A percentile compares a stretch with the other conserved stretches of the same genome.
Conservation (phyloP, 345 rosid genomes). For the Camelina laxa region DNA sequence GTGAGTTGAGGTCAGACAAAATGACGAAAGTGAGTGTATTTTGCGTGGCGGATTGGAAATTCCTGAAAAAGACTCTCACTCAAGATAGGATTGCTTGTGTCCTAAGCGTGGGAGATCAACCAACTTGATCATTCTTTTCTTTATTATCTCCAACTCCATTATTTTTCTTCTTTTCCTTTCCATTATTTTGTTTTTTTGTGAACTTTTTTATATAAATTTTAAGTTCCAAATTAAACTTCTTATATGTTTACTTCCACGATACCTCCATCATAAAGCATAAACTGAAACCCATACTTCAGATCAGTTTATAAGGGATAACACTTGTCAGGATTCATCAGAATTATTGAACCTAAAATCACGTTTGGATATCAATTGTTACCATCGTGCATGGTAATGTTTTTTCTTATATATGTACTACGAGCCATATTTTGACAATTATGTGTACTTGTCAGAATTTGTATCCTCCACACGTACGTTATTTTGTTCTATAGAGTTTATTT, state of each 20-base stretch:
- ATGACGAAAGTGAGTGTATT: conserved; percentile 42
- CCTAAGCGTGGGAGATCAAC: conserved; percentile 26
- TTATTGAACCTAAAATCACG: background rate
- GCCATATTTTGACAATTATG: background rate
- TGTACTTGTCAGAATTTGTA: background rate
- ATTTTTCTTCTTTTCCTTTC: background rate
- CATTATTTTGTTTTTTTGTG: background rate
- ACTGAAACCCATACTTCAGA: background rate
- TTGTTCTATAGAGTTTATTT: background rate
- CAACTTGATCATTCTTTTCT: conserved; percentile 24
- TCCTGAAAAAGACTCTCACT: conserved; percentile 29
- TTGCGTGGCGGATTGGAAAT: conserved; percentile 40
- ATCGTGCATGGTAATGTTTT: background rate
- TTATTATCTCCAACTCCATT: conserved; percentile 4
- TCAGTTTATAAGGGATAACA: background rate
- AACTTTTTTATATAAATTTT: background rate
- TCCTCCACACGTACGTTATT: background rate
- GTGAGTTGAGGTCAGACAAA: conserved; percentile 35
- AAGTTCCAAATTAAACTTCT: background rate
- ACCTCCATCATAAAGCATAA: background rate
- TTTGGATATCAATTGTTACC: background rate
- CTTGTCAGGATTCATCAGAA: background rate
- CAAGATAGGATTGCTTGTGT: conserved; percentile 30
- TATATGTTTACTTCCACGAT: background rate
- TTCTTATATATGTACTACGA: background rate